phyloP scores from a whole-genome alignment of 179 eudicot genomes.

The Monotropa hypopitys region DNA sequence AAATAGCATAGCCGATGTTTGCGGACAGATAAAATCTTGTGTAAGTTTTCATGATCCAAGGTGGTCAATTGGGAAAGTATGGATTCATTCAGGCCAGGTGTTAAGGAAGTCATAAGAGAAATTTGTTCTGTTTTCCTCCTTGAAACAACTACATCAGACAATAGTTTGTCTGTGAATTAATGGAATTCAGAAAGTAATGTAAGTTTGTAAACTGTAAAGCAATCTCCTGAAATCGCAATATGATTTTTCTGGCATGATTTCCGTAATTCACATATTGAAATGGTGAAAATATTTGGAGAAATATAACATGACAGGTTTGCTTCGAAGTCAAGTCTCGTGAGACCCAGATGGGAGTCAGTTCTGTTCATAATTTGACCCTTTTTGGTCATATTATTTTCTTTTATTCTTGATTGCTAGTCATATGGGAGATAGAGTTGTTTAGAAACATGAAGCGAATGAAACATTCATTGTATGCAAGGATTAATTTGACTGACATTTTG shows the following conservation, averaged over 20 bases:
- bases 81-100: neutral
- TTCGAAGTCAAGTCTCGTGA: neutral
- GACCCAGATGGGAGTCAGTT: neutral
- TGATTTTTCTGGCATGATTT: neutral
- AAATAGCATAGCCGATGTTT: neutral
- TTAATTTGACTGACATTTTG: neutral
- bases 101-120: neutral
- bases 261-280: neutral
- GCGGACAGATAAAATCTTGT: neutral
- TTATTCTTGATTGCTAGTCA: neutral
- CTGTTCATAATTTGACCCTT: neutral
- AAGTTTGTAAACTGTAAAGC: neutral
- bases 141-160: neutral
- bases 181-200: neutral
- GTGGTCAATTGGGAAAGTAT: too few species aligned
- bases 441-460: neutral
- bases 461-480: neutral
- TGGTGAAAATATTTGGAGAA: neutral
- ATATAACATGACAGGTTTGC: neutral
- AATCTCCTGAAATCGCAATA: neutral
- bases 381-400: neutral
- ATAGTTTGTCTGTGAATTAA: neutral
- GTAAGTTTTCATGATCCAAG: neutral
- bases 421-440: neutral
- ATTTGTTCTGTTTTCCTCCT: neutral